phyloP scores from a whole-genome alignment of 2,329 filamentous ascomycete genomes.

The Clonostachys byssicola region DNA sequence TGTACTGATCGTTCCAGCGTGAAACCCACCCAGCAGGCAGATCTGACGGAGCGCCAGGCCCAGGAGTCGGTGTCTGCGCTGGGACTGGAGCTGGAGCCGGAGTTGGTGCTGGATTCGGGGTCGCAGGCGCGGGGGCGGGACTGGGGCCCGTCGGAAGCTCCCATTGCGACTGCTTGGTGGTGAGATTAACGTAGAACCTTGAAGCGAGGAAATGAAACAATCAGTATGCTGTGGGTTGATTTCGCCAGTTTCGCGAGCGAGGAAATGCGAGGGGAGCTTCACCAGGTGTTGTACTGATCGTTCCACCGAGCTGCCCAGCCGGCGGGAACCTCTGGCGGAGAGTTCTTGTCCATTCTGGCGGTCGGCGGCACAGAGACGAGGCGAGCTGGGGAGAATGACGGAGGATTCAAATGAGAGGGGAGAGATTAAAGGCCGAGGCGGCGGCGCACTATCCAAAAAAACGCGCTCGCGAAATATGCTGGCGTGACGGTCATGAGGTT shows the following conservation, averaged over 20 bases:
- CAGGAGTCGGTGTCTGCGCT: too few relatives aligned
- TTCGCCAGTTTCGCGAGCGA: not conserved
- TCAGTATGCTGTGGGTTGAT: too few relatives aligned
- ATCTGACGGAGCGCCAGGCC: constrained; percentile 37
- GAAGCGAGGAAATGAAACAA: constrained; percentile 20
- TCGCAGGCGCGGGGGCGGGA: too few relatives aligned
- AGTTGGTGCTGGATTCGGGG: too few relatives aligned
- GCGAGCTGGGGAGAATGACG: not conserved
- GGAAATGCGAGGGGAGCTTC: constrained; percentile 10
- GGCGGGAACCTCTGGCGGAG: constrained; percentile 38
- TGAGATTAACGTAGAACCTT: constrained; percentile 88
- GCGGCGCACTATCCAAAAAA: too few relatives aligned
- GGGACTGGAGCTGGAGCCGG: too few relatives aligned
- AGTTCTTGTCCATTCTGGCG: not conserved
- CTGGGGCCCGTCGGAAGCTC: constrained; percentile 70
- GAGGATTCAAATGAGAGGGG: too few relatives aligned
- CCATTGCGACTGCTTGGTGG: constrained; percentile 89
- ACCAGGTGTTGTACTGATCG: constrained; percentile 84
- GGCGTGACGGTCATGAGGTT: too few relatives aligned
- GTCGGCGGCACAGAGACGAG: not conserved
- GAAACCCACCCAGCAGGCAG: constrained; percentile 69
- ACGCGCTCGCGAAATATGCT: too few relatives aligned
- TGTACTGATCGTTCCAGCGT: constrained; percentile 83
- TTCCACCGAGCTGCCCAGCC: constrained; percentile 88
- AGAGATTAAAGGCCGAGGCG: too few relatives aligned